Evolutionary conservation across 768 basidiomycete species (phyloP).

Genomic region (Lentinus brumalis): DNA sequence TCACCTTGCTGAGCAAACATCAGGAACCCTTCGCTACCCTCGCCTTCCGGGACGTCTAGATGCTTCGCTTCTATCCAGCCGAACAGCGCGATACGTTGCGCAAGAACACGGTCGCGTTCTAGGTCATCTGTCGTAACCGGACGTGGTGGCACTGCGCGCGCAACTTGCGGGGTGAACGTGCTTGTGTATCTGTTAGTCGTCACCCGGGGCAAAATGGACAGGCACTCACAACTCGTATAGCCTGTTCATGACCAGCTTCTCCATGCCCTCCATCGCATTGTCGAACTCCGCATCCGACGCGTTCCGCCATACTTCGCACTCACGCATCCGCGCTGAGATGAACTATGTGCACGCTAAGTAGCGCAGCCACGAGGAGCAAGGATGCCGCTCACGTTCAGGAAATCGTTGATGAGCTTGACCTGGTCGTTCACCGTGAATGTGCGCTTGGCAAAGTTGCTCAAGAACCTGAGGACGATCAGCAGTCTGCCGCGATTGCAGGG

Average conservation of each 20-base stretch:
- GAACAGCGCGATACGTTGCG: conserved; percentile 89
- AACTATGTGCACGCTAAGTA: conserved; percentile 53
- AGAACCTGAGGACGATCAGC: conserved; percentile 59
- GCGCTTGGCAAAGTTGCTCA: conserved; percentile 91
- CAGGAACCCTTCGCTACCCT: conserved; percentile 78
- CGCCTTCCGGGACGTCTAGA: conserved; percentile 83
- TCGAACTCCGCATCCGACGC: conserved; percentile 86
- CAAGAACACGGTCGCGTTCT: conserved; percentile 90
- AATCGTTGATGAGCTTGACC: conserved; percentile 94
- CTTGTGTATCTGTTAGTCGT: conserved; percentile 41
- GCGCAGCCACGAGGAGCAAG: background rate
- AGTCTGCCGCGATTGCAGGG: background rate
- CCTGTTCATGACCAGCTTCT: conserved; percentile 99
- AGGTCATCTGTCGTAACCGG: conserved; percentile 92
- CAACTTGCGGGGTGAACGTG: conserved; percentile 89
- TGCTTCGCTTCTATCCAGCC: conserved; percentile 88
- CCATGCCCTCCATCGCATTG: conserved; percentile 97
- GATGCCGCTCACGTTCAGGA: conserved; percentile 64
- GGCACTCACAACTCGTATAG: conserved; percentile 87
- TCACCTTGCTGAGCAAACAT: conserved; percentile 88
- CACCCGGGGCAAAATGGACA: background rate
- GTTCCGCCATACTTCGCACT: conserved; percentile 80
- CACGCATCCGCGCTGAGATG: conserved; percentile 85
- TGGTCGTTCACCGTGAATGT: conserved; percentile 93
- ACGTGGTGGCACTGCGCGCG: conserved; percentile 62